Conservation (phyloP, 257 asterid genomes). For the Buddleja alternifolia region DNA sequence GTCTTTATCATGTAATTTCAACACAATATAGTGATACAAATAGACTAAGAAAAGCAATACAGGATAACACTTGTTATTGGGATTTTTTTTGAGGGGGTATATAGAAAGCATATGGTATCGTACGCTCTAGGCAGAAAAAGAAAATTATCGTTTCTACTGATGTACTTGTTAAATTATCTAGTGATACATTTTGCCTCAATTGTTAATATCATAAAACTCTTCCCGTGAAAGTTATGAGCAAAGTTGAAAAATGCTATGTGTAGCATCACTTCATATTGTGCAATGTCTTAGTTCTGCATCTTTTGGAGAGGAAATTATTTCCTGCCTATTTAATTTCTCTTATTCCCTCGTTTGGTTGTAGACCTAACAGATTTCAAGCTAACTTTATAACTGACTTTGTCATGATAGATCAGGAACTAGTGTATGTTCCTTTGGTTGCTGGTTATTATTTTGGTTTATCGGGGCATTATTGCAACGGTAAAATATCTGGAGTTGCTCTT, state of each 20-base stretch:
- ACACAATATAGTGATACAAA: too few species aligned
- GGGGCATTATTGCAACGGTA: background rate
- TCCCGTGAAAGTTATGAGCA: too few species aligned
- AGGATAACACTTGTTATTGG: too few species aligned
- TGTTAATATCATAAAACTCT: too few species aligned
- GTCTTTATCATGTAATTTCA: conserved; percentile 6
- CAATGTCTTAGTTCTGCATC: background rate
- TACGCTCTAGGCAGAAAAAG: too few species aligned
- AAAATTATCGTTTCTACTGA: too few species aligned
- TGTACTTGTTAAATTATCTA: too few species aligned
- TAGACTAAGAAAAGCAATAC: background rate
- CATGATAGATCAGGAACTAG: background rate
- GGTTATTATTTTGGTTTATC: background rate
- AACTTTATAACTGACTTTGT: background rate
- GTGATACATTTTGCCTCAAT: too few species aligned
- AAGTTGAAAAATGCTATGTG: background rate
- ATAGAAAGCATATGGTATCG: too few species aligned
- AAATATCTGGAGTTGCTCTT: background rate
- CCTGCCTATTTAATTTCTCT: background rate
- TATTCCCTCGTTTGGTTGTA: too few species aligned
- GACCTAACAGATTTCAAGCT: background rate
- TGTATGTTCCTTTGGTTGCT: background rate
- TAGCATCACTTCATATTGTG: background rate
- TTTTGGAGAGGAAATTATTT: conserved; percentile 3
- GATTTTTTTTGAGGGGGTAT: too few species aligned